phyloP scores from a whole-genome alignment of 441 rosid genomes.

The Gossypium trilobum region DNA sequence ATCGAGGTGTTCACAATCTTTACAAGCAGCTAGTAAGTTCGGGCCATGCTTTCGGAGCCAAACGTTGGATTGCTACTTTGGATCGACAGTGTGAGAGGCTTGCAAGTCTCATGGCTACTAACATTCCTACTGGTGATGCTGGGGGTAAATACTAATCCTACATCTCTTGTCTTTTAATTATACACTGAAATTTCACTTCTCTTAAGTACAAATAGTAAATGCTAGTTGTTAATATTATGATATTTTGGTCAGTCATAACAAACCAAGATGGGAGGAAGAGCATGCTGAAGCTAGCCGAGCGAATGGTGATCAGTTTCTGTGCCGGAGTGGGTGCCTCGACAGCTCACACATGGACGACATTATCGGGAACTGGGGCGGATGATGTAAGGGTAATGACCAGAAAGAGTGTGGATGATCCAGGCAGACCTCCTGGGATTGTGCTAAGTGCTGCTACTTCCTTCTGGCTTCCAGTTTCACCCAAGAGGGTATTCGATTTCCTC shows the following conservation, averaged over 20 bases:
- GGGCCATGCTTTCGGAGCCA: slow-evolving; percentile 76
- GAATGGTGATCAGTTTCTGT: slow-evolving; percentile 73
- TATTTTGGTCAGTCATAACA: slow-evolving; percentile 37
- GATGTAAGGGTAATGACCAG: slow-evolving; percentile 78
- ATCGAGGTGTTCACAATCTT: slow-evolving; percentile 43
- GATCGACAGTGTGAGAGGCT: slow-evolving; percentile 70
- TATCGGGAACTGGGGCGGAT: slow-evolving; percentile 54
- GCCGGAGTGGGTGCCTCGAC: slow-evolving; percentile 60
- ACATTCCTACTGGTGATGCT: slow-evolving; percentile 40
- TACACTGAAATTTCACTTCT: too few species aligned
- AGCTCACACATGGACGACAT: slow-evolving; percentile 56
- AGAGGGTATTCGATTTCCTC: slow-evolving; percentile 61
- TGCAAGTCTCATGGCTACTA: slow-evolving; percentile 53
- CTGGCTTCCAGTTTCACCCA: slow-evolving; percentile 74
- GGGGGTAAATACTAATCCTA: slow-evolving; percentile 30
- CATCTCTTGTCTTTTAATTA: neutral
- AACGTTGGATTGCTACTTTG: slow-evolving; percentile 74
- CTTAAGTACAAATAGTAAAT: neutral
- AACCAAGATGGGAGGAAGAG: slow-evolving; percentile 55
- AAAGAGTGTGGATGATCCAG: slow-evolving; percentile 66
- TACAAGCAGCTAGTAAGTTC: slow-evolving; percentile 50
- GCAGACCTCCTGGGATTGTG: slow-evolving; percentile 73
- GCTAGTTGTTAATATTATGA: neutral
- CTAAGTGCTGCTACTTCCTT: slow-evolving; percentile 82
- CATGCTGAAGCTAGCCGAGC: slow-evolving; percentile 64